Evolutionary conservation across 805 yeast genomes (phyloP), one percentile per base, ranked within the genome.

Genomic region (Candida palmyrensis): DNA sequence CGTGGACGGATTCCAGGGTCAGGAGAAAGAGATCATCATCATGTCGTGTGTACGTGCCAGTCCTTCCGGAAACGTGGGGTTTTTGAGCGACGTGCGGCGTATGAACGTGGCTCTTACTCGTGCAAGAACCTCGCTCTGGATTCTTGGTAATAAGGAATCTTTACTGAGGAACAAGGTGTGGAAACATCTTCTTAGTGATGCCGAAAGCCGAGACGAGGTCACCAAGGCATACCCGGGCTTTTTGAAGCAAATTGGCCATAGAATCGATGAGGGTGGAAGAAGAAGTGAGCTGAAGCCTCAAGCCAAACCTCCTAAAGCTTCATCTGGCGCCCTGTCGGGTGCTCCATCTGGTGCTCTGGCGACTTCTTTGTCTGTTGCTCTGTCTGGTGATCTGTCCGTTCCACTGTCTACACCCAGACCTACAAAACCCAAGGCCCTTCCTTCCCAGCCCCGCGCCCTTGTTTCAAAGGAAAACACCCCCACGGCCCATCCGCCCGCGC

Each of bases 1-100:
- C 0, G 88, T 92, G 39, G 99, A 92, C 69, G 98, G 97, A 1
- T 92, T 89, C 54, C 99, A 88, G 63, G 97, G 96, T 42, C 97
- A 92, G 57, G 99, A 92, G 53, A 92, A 90, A 56, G 97, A 90
- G 42, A 77, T 92, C 29, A 86, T 92, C 41, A 75, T 92, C 30
- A 81, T 92, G 68, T 88, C 97, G 0, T 90, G 97, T 75, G 99
- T 92, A 3, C 75, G 98, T 48, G 96, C 97, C 1, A 66, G 71
- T 40, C 82, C 78, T 30, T 66, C 73, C 10, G 73, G 70, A 6
- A 62, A 71, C 16, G 86, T 90, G 38, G 98, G 97, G 12, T 92
- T 92, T 59, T 70, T 92, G 53, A 80, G 82, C 29, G 99, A 92
- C 59, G 72, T 80, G 24, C 73, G 98, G 42, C 84, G 98, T 65